These are phyloP conservation scores for Boletus vinaceobasis DNA, from an alignment of 768 basidiomycete species.

Conservation along the genomic window DNA sequence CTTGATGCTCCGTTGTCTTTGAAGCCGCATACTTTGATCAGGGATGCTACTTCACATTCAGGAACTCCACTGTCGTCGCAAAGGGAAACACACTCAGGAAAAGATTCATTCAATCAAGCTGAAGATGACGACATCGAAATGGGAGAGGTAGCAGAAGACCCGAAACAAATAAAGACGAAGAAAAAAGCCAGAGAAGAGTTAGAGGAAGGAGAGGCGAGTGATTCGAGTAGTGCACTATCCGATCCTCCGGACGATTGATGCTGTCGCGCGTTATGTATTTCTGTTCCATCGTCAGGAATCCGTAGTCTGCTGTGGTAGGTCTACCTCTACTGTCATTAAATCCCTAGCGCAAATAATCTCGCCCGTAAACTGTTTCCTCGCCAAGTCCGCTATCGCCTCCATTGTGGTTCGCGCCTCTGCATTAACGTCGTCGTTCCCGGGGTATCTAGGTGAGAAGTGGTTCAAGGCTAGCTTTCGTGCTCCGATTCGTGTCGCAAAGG, in stretches of 20 bases:
- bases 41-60: constrained; percentile 33
- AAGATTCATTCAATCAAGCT: constrained; percentile 19
- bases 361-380: constrained; percentile 50
- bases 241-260: constrained; percentile 63
- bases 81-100: constrained; percentile 23
- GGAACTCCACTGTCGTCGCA: constrained; percentile 28
- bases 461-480: constrained; percentile 70
- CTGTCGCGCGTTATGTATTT: not conserved
- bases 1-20: constrained; percentile 26
- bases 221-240: constrained; percentile 72
- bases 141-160: constrained; percentile 84
- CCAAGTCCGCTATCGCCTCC: constrained; percentile 58
- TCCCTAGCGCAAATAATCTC: constrained; percentile 70
- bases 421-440: constrained; percentile 56
- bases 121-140: constrained; percentile 79
- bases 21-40: constrained; percentile 32
- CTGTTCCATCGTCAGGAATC: constrained; percentile 5
- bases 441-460: constrained; percentile 82
- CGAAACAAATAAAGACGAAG: constrained; percentile 44
- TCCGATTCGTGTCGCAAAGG: constrained; percentile 64
- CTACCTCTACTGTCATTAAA: constrained; percentile 67
- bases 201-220: constrained; percentile 86
- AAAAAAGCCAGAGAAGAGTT: constrained; percentile 66
- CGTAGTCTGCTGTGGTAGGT: constrained; percentile 27
- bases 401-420: constrained; percentile 52